Evolutionary conservation across 2,329 filamentous ascomycete species (phyloP).

Genomic region (Huntiella moniliformis): DNA sequence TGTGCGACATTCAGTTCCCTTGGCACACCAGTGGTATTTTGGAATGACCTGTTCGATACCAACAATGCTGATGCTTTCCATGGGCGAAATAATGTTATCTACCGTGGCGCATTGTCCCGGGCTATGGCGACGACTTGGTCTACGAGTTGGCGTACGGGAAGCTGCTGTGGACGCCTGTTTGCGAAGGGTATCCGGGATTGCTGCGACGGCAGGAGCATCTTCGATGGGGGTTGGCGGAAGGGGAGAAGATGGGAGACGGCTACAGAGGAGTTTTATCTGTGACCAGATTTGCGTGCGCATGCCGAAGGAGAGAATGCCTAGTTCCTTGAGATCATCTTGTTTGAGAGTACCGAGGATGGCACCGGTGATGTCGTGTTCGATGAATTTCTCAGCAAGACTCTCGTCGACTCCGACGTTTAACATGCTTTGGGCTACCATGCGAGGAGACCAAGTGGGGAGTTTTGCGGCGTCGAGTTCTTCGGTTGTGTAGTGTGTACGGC

Average conservation of each 20-base stretch:
- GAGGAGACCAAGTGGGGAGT: slow-evolving; percentile 50
- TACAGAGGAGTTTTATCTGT: slow-evolving; percentile 52
- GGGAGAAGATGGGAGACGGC: slow-evolving; percentile 31
- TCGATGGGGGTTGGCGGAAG: slow-evolving; percentile 42
- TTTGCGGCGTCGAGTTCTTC: slow-evolving; percentile 38
- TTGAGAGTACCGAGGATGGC: slow-evolving; percentile 76
- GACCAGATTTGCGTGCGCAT: slow-evolving; percentile 65
- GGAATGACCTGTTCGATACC: slow-evolving; percentile 80
- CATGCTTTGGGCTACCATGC: slow-evolving; percentile 76
- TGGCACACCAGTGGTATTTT: slow-evolving; percentile 66
- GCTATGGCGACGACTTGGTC: slow-evolving; percentile 4
- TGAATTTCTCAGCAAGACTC: slow-evolving; percentile 61
- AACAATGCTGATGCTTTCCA: slow-evolving; percentile 77
- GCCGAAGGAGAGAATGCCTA: slow-evolving; percentile 65
- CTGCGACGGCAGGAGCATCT: slow-evolving; percentile 29
- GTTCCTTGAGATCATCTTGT: slow-evolving; percentile 69
- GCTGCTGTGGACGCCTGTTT: slow-evolving; percentile 15
- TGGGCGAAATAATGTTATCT: slow-evolving; percentile 54
- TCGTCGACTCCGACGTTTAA: slow-evolving; percentile 62
- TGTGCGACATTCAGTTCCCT: slow-evolving; percentile 71
- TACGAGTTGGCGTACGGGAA: not conserved
- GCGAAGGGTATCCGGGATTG: slow-evolving; percentile 18
- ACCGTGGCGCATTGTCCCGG: slow-evolving; percentile 17
- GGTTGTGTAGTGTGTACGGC: slow-evolving; percentile 32
- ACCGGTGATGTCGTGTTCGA: slow-evolving; percentile 83